phyloP scores from a whole-genome alignment of 768 basidiomycete genomes.

The Boletellus emodensis region DNA sequence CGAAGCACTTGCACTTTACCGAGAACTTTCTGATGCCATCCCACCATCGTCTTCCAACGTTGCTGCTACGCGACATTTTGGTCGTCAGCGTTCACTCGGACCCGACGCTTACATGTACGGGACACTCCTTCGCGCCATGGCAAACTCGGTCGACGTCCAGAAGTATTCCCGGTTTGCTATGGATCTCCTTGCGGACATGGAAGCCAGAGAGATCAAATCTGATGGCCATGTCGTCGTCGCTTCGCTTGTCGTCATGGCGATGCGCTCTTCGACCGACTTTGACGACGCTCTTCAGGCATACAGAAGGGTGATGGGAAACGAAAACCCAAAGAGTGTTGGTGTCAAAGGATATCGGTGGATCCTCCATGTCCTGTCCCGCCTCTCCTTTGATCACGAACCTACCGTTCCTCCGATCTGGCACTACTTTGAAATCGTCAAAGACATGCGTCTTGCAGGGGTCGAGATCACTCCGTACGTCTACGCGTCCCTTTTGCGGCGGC shows the following conservation, averaged over 20 bases:
- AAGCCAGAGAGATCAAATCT: constrained; percentile 42
- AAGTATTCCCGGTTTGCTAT: constrained; percentile 48
- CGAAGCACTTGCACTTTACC: constrained; percentile 51
- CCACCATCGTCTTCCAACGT: constrained; percentile 21
- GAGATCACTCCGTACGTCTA: constrained; percentile 58
- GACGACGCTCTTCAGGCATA: constrained; percentile 66
- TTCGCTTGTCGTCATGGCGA: constrained; percentile 58
- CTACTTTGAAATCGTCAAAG: constrained; percentile 73
- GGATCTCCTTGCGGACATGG: constrained; percentile 65
- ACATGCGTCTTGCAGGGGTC: constrained; percentile 70
- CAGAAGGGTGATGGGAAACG: constrained; percentile 32
- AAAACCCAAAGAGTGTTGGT: constrained; percentile 38
- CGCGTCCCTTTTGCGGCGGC: constrained; percentile 58
- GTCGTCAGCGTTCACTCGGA: constrained; percentile 35
- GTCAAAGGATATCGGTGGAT: constrained; percentile 60
- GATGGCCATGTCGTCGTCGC: constrained; percentile 44
- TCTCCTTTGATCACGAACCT: constrained; percentile 44
- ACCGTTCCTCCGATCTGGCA: constrained; percentile 43
- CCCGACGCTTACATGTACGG: constrained; percentile 55
- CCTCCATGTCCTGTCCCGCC: constrained; percentile 56
- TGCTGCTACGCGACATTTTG: constrained; percentile 14
- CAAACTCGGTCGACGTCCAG: constrained; percentile 39
- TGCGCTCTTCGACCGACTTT: constrained; percentile 54
- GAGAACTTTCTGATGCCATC: constrained; percentile 38
- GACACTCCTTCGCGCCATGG: constrained; percentile 46